phyloP scores from a whole-genome alignment of 176 grass and related monocot species.

The Phragmites australis region DNA sequence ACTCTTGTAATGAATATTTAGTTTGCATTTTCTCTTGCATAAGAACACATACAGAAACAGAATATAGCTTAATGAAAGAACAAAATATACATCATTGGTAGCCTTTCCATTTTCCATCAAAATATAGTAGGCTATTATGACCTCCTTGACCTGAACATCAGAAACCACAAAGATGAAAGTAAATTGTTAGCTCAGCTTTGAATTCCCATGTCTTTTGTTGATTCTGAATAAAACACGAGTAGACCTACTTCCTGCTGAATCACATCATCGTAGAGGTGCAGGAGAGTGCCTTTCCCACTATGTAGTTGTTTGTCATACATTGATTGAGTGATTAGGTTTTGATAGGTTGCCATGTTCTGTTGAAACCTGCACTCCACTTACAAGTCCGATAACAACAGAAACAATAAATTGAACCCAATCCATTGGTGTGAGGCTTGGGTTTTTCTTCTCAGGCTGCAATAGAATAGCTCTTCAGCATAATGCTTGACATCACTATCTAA shows the following conservation, averaged over 20 bases:
- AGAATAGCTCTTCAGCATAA: no score
- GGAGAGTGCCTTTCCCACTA: slow-evolving; percentile 90
- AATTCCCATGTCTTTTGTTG: no score
- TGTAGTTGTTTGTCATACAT: no score
- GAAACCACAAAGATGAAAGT: slow-evolving; percentile 31
- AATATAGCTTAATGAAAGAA: neutral
- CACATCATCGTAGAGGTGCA: slow-evolving; percentile 90
- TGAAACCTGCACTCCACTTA: slow-evolving; percentile 86
- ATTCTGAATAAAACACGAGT: no score
- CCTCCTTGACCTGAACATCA: slow-evolving; percentile 76
- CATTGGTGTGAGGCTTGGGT: slow-evolving; percentile 91
- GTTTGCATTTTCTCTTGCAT: no score
- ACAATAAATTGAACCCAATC: slow-evolving; percentile 90
- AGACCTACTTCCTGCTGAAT: slow-evolving; percentile 96
- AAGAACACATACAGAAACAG: no score
- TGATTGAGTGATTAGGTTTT: slow-evolving; percentile 90
- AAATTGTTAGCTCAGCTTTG: no score
- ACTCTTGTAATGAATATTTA: no score
- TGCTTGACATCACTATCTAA: no score
- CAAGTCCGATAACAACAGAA: slow-evolving; percentile 92
- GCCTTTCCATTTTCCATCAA: slow-evolving; percentile 96
- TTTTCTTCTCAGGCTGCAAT: no score
- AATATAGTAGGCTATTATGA: slow-evolving; percentile 95
- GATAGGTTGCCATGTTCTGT: slow-evolving; percentile 87
- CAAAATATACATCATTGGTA: slow-evolving; percentile 57